Conservation (phyloP, 1,284 basidiomycete genomes). For the Malassezia globosa region DNA sequence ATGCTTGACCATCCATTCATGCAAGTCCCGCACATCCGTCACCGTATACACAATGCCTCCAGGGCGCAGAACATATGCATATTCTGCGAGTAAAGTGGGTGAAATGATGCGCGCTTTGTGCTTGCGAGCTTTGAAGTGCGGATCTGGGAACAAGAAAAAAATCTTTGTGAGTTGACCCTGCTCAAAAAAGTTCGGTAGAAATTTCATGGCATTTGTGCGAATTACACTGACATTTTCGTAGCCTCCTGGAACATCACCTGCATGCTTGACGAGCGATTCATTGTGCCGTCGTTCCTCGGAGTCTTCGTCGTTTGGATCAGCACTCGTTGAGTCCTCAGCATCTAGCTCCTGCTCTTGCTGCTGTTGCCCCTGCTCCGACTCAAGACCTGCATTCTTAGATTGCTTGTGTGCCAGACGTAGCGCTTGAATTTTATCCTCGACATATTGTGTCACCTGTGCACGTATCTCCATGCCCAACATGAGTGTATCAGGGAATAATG, state of each 20-base stretch:
- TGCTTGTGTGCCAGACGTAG: constrained; percentile 55
- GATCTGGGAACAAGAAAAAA: constrained; percentile 98
- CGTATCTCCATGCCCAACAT: constrained; percentile 98
- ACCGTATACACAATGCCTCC: constrained; percentile 95
- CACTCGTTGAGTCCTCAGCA: neutral
- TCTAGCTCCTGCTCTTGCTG: neutral
- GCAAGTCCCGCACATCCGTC: constrained; percentile 87
- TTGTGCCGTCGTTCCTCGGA: constrained; percentile 42
- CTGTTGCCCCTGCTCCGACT: neutral
- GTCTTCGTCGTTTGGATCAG: constrained; percentile 14
- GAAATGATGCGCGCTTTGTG: constrained; percentile 95
- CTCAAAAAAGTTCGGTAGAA: constrained; percentile 88
- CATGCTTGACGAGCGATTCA: constrained; percentile 22
- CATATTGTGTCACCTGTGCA: constrained; percentile 90
- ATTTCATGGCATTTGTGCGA: constrained; percentile 96
- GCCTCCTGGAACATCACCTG: constrained; percentile 48
- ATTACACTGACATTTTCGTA: constrained; percentile 90
- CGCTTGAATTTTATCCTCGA: constrained; percentile 81
- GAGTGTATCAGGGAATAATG: constrained; percentile 76
- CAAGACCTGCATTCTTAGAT: neutral
- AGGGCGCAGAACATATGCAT: constrained; percentile 79
- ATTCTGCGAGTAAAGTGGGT: constrained; percentile 77
- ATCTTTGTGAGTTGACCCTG: constrained; percentile 69
- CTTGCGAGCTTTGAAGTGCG: constrained; percentile 94
- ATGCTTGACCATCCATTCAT: constrained; percentile 89